phyloP scores from a whole-genome alignment of 2,329 filamentous ascomycete species.

The Phialophora expanda region DNA sequence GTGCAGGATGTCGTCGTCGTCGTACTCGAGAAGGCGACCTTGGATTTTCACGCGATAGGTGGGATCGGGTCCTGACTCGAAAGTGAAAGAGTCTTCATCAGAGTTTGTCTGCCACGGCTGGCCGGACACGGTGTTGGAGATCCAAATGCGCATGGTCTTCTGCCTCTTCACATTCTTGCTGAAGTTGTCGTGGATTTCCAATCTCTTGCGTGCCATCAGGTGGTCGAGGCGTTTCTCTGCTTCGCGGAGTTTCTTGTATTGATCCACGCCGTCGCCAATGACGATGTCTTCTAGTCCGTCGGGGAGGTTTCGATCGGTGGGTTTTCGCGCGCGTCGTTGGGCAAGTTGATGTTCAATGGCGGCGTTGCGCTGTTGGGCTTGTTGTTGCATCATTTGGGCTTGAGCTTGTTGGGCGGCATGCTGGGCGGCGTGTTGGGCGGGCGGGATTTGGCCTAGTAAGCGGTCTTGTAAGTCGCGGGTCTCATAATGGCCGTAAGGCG shows the following conservation, averaged over 20 bases:
- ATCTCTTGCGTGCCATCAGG: slow-evolving; percentile 88
- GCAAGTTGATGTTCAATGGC: slow-evolving; percentile 49
- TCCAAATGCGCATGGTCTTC: slow-evolving; percentile 88
- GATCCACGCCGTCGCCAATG: slow-evolving; percentile 78
- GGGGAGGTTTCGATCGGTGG: slow-evolving; percentile 92
- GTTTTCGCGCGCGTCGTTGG: slow-evolving; percentile 82
- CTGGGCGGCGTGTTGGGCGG: slow-evolving; percentile 34
- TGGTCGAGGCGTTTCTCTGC: slow-evolving; percentile 88
- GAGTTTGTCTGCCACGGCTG: slow-evolving; percentile 83
- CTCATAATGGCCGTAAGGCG: not conserved
- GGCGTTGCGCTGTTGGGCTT: slow-evolving; percentile 38
- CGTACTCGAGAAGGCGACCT: slow-evolving; percentile 77
- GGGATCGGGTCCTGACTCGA: slow-evolving; percentile 75
- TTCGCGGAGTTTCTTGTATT: slow-evolving; percentile 84
- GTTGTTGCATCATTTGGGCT: slow-evolving; percentile 34
- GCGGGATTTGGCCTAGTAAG: slow-evolving; percentile 33
- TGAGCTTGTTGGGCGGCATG: slow-evolving; percentile 38
- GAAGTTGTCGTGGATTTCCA: slow-evolving; percentile 85
- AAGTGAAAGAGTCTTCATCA: slow-evolving; percentile 81
- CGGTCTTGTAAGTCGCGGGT: slow-evolving; percentile 1
- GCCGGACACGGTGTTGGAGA: slow-evolving; percentile 91
- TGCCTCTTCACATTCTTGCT: slow-evolving; percentile 77
- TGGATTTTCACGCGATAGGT: slow-evolving; percentile 92
- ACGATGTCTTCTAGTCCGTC: slow-evolving; percentile 84
- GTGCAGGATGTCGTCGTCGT: slow-evolving; percentile 59